Evolutionary conservation across 1,139 yeast species (phyloP).

Genomic region (Zygotorulaspora mrakii): DNA sequence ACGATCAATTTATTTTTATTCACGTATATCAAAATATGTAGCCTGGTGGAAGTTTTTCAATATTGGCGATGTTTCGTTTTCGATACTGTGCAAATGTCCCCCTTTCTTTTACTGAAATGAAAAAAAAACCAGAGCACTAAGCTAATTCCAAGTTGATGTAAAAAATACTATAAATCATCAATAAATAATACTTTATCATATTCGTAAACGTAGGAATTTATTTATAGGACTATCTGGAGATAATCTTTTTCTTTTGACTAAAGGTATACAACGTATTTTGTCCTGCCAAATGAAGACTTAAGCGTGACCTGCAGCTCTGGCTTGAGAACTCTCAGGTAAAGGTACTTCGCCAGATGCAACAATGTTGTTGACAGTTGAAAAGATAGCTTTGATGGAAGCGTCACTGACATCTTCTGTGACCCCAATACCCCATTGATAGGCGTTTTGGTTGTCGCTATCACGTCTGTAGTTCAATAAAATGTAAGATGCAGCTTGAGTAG

Average conservation of each 20-base stretch:
- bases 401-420: slow-evolving; percentile 88
- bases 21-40: too few relatives aligned
- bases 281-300: slow-evolving; percentile 1
- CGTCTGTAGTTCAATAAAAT: slow-evolving; percentile 56
- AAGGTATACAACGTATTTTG: too few relatives aligned
- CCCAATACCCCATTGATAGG: slow-evolving; percentile 87
- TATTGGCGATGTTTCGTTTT: slow-evolving; percentile 2
- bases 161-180: too few relatives aligned
- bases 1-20: background rate
- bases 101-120: slow-evolving; percentile 8
- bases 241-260: too few relatives aligned
- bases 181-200: background rate
- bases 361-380: slow-evolving; percentile 62
- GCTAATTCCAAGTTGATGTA: too few relatives aligned
- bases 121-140: too few relatives aligned
- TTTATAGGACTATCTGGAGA: background rate
- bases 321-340: slow-evolving; percentile 21
- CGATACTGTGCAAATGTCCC: slow-evolving; percentile 3
- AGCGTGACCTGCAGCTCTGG: slow-evolving; percentile 12
- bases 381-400: slow-evolving; percentile 77
- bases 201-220: slow-evolving; percentile 1
- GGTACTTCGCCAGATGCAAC: slow-evolving; percentile 35
- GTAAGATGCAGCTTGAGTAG: slow-evolving; percentile 86
- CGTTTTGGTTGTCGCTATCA: slow-evolving; percentile 43
- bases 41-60: too few relatives aligned